Base-by-base conservation (phyloP, 2,329 filamentous ascomycete species). In the Talaromyces albobiverticillius region DNA sequence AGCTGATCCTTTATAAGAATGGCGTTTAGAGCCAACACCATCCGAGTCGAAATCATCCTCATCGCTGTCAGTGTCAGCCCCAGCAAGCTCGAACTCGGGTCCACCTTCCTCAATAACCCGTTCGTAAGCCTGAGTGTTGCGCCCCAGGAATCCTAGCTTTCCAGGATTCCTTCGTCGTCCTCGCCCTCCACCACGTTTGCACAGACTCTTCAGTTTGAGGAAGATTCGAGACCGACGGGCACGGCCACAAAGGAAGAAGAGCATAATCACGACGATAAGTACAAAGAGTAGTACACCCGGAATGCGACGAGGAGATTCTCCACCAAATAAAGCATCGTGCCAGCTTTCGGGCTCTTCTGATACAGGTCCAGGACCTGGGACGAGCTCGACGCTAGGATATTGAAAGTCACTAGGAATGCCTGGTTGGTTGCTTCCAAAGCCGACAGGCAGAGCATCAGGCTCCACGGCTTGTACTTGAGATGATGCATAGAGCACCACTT, bases 401-500 rank as follows among this genome's bases (percentile, higher is more conserved):
- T 96, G 90, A 69, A 96, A 99, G 67, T 96, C 90, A 3, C 77
- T 66, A 0, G 90, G 87, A 3, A 87, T 79, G 7, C 78, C 78
- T 36, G 77, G 76, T n/a, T 80, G 76, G 65, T 99, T 99, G 72
- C 86, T 90, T 54, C 94, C 94, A 67, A 97, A 97, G 0, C 94
- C 94, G 9, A 99, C 94, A 0, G 92, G 90, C 2, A 92, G 75
- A 14, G 79, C 77, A 40, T 81, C 74, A 16, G 79, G 75, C 1
- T 77, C 79, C 6, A 79, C 73, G 0, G 89, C 82, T 1, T 89
- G 86, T 5, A 99, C 80, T 68, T 96, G 90, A 3, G 90, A 94
- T 0, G 93, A 86, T 4, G 94, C 94, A 63, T 97, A 97, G 4
- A 99, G 82, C 6, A 99, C 83, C 82, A 97, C 96, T 68, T 96